Evolutionary conservation across 371 early-diverging fungal genomes (phyloP), one percentile per base, ranked within the genome.

Genomic region (Saksenaea vasiformis): DNA sequence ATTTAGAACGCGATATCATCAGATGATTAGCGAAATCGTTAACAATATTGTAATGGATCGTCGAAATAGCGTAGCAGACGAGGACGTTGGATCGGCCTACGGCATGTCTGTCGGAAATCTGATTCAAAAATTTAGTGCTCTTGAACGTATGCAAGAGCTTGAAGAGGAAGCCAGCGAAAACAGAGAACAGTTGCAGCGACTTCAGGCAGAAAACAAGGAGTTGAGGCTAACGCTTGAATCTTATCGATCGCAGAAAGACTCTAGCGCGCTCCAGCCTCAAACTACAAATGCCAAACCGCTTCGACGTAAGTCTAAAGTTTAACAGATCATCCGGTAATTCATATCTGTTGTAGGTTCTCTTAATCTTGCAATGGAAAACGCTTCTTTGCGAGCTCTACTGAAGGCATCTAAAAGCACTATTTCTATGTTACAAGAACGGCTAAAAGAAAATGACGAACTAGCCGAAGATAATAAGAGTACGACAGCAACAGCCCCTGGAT

Each of bases 21-120:
- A 91, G 61, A 76, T 93, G 35, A 87, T 94, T 56, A 92, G 92
- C 66, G 81, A 87, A 34, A 76, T 93, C 28, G 84, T 93, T n/a
- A 81, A 88, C 4, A 90, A 93, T 60, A 85, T 94, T 5, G 92
- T 94, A 1, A 84, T 93, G 73, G 93, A 95, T 61, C 80, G 91
- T 15, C 86, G 90, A 54, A 76, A 79, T 2, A 55, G 56, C n/a
- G 54, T 55, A 3, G 35, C 54, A 10, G 35, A 24, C 2, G 62
- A 67, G 8, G 70, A 63, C 31, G 59, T 60, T 14, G 60, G 61
- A 13, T 54, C 66, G 1, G 38, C 57, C 3, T 70, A 53, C 24
- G 66, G 66, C 38, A 61, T 66, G 13, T 82, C 83, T 59, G 82
- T 82, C 1, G 75, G 71, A 19, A 72, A 69, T 15, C 79, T 94